These are phyloP conservation scores for Perkinsus olseni DNA, from an alignment of 169 alveolate genomes.

Conservation along the genomic window DNA sequence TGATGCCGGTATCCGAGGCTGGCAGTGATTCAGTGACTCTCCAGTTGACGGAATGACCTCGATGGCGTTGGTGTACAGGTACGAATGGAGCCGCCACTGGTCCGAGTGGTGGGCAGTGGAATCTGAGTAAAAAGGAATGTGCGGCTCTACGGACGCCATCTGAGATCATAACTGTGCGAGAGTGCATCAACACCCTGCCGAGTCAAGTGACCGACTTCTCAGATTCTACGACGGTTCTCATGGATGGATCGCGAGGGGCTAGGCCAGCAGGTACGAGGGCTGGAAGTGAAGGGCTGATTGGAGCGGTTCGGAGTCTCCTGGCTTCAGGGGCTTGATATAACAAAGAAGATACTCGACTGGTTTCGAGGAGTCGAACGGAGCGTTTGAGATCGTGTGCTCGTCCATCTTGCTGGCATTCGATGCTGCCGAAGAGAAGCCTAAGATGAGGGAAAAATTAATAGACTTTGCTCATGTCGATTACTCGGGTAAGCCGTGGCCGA, in stretches of 20 bases:
- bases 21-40: too few relatives aligned
- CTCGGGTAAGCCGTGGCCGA: not conserved
- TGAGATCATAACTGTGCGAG: not conserved
- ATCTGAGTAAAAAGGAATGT: not conserved
- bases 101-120: not conserved
- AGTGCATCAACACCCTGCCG: not conserved
- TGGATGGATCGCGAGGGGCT: not conserved
- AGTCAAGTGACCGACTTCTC: not conserved
- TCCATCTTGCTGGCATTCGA: not conserved
- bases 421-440: not conserved
- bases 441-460: not conserved
- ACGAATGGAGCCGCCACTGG: not conserved
- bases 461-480: not conserved
- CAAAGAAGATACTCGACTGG: not conserved
- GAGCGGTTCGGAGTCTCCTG: not conserved
- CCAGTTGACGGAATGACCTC: too few relatives aligned
- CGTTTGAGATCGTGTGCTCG: not conserved
- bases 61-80: too few relatives aligned
- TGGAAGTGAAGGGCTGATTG: not conserved
- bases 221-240: not conserved
- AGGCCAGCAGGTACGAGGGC: not conserved
- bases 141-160: not conserved
- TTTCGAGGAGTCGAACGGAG: not conserved
- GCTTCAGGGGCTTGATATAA: not conserved
- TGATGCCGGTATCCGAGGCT: too few relatives aligned